Evolutionary conservation across 208 protist genomes (phyloP), one percentile per base, ranked within the genome.

Genomic region (Wallacemonas sp.): DNA sequence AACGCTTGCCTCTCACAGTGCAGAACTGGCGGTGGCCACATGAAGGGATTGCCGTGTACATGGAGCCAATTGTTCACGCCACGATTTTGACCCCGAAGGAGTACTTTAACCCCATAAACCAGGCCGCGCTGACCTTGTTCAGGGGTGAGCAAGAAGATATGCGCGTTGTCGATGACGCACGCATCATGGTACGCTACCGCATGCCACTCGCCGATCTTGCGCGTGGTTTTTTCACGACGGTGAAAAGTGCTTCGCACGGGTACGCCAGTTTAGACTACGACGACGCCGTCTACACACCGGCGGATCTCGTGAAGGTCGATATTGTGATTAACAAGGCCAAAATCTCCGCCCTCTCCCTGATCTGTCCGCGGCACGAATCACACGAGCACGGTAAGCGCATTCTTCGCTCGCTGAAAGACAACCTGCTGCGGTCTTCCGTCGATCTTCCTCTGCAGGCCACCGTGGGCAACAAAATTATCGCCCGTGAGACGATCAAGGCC

Each of bases 201-300:
- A 93, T 99, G 75, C 96, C 97, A 0, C 79, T 99, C 2, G 77
- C 82, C 17, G 97, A 99, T 70, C 81, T 99, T 38, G 86, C 95
- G 28, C 94, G 91, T 2, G 94, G 98, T 56, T 99, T 99, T 79
- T 98, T 97, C 82, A 85, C 91, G 39, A 60, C 75, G 26, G 70
- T 99, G 22, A 99, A 99, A 79, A 89, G 84, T 44, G 58, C 82
- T 19, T 95, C 90, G 12, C 83, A 86, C 36, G 97, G 97, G 22
- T 98, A 98, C 84, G 96, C 91, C 17, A 94, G 86, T 19, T 84
- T 99, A 2, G 97, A 98, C 61, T 99, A 99, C 75, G 95, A 97
- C 69, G 91, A 97, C 33, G 55, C 70, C 4, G 84, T 84, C 11
- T 99, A 97, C 80, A 75, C 89, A 31, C 46, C 70, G 53, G 72